Evolutionary conservation across 257 asterid genomes (phyloP), one percentile per base, ranked within the genome.

Genomic region (Rhazya stricta): DNA sequence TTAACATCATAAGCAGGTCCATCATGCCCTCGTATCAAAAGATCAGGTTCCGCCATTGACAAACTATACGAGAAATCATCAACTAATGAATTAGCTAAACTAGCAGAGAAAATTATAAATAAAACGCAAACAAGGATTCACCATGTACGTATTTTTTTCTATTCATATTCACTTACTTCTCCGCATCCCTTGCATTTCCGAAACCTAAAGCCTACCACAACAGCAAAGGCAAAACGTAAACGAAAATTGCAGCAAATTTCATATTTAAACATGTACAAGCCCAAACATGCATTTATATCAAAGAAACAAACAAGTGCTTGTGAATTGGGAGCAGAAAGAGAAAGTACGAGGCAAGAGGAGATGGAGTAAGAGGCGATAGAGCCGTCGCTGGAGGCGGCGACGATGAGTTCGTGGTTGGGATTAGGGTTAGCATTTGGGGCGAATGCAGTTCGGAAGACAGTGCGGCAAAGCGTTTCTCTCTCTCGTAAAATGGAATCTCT

Each of bases 1-100:
- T 84, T 89, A 73, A 94, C 92, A 88, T 92, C 99, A 86, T 94
- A 94, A 83, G 92, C 97, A 56, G 99, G 97, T 29, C 98, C 99
- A 73, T 90, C 90, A 77, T 94, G 98, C 78, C 96, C 99, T 84
- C 85, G 88, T 50, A 87, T 83, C 81, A 85, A 73, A 80, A 84
- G 84, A 61, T 83, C 69, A 9, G 97, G 97, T 75, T 90, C 97
- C 67, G 96, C 92, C 82, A 80, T 84, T 60, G 84, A 43, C 86
- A 85, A 86, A 76, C 99, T 92, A 78, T 85, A 79, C 82, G 43
- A 62, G 83, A 72, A 76, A 79, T 69, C 65, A 73, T 75, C 68
- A 42, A 27, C 18, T 45, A 41, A 48, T 42, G 57, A 68, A 61
- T 69, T 61, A 43, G 51, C 30, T 11, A 42, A 68, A 62, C 51